Conservation (phyloP, 179 eudicot genomes). For the Patellifolia procumbens region DNA sequence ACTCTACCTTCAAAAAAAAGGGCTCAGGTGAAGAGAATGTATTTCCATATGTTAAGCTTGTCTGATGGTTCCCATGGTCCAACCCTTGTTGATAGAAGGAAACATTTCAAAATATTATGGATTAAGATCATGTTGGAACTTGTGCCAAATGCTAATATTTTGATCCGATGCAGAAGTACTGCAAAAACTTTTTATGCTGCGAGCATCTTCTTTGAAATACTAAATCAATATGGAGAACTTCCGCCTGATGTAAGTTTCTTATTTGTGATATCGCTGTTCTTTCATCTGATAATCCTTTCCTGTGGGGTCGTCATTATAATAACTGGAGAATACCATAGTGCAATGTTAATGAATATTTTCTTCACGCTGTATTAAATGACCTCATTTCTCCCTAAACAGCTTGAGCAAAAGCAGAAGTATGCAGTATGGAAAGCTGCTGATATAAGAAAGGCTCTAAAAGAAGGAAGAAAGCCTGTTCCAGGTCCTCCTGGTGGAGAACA, state of each 20-base stretch:
- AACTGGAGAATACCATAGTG: background rate
- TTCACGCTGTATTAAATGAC: background rate
- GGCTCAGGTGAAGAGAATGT: too few relatives aligned
- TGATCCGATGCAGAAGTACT: conserved; percentile 55
- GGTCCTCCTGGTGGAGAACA: conserved; percentile 89
- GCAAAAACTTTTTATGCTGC: conserved; percentile 98
- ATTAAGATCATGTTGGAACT: background rate
- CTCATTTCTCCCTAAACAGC: conserved; percentile 41
- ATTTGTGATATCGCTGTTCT: background rate
- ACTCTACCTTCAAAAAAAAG: too few relatives aligned
- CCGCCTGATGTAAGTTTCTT: conserved; percentile 66
- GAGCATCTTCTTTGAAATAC: conserved; percentile 85
- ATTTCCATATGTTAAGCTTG: background rate
- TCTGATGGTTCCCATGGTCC: background rate
- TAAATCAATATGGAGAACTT: conserved; percentile 80
- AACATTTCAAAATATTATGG: background rate
- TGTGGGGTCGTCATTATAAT: background rate
- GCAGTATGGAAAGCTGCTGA: conserved; percentile 99
- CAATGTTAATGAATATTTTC: background rate
- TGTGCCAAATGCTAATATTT: conserved; percentile 24
- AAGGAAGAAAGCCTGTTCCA: conserved; percentile 88
- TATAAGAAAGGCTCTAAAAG: conserved; percentile 91
- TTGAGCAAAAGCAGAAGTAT: conserved; percentile 96
- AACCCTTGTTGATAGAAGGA: background rate
- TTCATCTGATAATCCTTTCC: background rate